Evolutionary conservation across 257 asterid genomes (phyloP).

Genomic region (Misopates orontium): DNA sequence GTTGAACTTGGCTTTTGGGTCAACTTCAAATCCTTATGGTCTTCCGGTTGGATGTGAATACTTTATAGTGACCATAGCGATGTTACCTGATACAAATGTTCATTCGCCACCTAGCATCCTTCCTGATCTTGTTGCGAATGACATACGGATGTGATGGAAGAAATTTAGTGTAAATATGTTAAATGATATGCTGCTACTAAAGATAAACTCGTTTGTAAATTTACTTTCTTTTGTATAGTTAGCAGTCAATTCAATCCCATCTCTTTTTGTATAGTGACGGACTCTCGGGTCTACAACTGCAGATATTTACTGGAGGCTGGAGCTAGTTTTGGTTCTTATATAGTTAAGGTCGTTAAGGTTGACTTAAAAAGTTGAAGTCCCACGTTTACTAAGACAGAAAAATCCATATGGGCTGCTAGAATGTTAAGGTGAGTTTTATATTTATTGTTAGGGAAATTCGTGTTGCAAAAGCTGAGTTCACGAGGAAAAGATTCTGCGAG

Average conservation of each 20-base stretch:
- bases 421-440: too few species aligned
- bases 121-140: slow-evolving; percentile 81
- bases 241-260: slow-evolving; percentile 37
- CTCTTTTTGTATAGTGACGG: slow-evolving; percentile 39
- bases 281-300: too few species aligned
- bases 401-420: too few species aligned
- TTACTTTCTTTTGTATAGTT: slow-evolving; percentile 46
- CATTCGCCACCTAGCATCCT: slow-evolving; percentile 69
- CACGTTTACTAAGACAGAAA: too few species aligned
- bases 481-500: too few species aligned
- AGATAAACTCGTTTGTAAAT: slow-evolving; percentile 31
- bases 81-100: slow-evolving; percentile 80
- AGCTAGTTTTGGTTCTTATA: too few species aligned
- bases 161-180: slow-evolving; percentile 52
- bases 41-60: slow-evolving; percentile 85
- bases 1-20: slow-evolving; percentile 41
- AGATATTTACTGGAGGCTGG: too few species aligned
- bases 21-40: slow-evolving; percentile 43
- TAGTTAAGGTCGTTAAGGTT: too few species aligned
- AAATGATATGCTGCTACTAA: slow-evolving; percentile 25
- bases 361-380: too few species aligned
- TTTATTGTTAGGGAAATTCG: too few species aligned
- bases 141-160: slow-evolving; percentile 88
- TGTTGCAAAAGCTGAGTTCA: too few species aligned
- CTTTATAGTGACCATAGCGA: slow-evolving; percentile 84